These are phyloP conservation scores for Xylariaceae sp. DNA, from an alignment of 2,329 filamentous ascomycete species.

Conservation along the genomic window DNA sequence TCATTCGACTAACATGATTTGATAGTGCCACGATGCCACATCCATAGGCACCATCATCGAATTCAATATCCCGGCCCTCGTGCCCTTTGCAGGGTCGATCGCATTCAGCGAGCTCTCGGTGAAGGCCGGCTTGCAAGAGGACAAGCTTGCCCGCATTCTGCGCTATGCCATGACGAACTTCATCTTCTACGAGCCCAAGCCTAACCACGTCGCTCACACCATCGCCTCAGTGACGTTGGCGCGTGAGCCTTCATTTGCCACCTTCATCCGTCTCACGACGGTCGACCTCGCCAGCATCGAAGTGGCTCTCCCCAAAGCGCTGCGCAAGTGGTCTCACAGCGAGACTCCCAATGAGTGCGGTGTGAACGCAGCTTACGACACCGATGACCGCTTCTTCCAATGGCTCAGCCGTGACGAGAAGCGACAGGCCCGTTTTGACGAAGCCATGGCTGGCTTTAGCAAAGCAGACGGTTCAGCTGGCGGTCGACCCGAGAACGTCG, in stretches of 20 bases:
- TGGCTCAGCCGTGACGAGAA: neutral
- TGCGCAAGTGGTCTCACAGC: neutral
- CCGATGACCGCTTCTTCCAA: neutral
- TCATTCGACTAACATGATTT: too few species aligned
- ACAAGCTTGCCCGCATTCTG: conserved; percentile 4
- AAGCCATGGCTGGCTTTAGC: conserved; percentile 1
- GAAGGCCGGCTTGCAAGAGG: neutral
- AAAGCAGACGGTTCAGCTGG: neutral
- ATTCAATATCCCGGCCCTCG: neutral
- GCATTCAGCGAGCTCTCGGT: neutral
- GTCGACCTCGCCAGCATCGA: neutral
- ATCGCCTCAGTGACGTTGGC: neutral
- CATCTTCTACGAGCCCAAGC: neutral
- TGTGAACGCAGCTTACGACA: conserved; percentile 6
- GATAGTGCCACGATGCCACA: neutral
- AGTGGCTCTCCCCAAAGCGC: neutral
- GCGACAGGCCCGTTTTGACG: conserved; percentile 1
- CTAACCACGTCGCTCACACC: neutral
- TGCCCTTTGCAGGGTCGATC: neutral
- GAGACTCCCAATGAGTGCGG: neutral
- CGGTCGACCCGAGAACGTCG: neutral
- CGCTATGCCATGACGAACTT: conserved; percentile 6
- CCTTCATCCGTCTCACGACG: neutral
- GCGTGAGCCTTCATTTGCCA: neutral
- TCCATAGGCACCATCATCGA: neutral